Base-by-base conservation (phyloP, 768 basidiomycete species). In the Chalciporus chontae region DNA sequence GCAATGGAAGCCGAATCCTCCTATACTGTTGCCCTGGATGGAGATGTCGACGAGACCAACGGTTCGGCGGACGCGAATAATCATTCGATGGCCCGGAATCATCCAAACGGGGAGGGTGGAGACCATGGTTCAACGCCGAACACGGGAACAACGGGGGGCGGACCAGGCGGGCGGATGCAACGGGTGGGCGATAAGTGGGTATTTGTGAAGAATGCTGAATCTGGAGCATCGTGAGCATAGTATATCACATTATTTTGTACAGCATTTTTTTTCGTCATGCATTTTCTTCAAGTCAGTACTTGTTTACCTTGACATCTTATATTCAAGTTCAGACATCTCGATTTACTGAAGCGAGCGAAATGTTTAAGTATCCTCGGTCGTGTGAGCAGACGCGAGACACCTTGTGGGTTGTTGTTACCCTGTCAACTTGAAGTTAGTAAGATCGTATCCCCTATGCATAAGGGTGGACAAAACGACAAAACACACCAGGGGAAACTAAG, bases 101-200 rank as follows among this genome's bases (percentile, higher is more conserved):
- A 45, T 32, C 19, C 32, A 32, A 29, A 53, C 31, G 48, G 48
- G 34, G n/a, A 41, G 44, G 29, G 37, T 10, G 45, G 50, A 4
- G 34, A 43, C 9, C 27, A 40, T 13, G 14, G 39, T 40, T 18
- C 38, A 26, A 45, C 32, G 13, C 17, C 46, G 46, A n/a, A 13
- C 13, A 44, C 17, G 19, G 18, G 15, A 32, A 40, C 50, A 34
- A 59, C 47, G 40, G 60, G 55, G 4, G 49, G 40, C 23, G 63
- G 67, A 27, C 53, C 63, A 19, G 77, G 78, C 8, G 78, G 80
- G 26, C 71, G 76, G 51, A 89, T 89, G 86, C 79, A 82, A 69
- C 78, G 74, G 57, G 71, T 87, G 18, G 85, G 81, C 37, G 87
- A 83, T 66, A 80, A 77, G 59, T 88, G 86, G 88, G 69, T 83